Base-by-base conservation (phyloP, 306 rosid genomes). In the Clitoria ternatea region DNA sequence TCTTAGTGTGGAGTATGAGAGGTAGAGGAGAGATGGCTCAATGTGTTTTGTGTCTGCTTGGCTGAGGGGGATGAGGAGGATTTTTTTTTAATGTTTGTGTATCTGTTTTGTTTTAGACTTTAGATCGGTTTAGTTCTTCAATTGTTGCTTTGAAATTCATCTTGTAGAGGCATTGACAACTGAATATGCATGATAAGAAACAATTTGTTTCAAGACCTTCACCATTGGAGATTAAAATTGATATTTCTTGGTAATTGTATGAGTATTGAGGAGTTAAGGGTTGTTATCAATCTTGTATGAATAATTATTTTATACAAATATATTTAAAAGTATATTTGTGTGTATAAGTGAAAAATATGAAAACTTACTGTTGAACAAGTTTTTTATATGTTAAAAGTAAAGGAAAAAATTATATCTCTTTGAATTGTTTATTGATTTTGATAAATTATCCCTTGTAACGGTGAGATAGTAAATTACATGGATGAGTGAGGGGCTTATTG, bases 1-100 rank as follows among this genome's bases (percentile, higher is more conserved):
- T 76, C 33, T n/a, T 67, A 39, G 15, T 12, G 27, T 59, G 65
- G 39, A 48, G 50, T 27, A 30, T 61, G 57, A 68, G 32, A 60
- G 48, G 56, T 59, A 9, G n/a, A n/a, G n/a, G n/a, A n/a, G n/a
- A n/a, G 29, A 27, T 49, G 32, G 61, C 49, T 40, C 59, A 0
- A 63, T 44, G 60, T 22, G 42, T 47, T 54, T 32, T 32, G 32
- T 66, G 35, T 66, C 67, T 75, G 13, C n/a, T 56, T 6, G 42
- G 52, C 45, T 40, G 20, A 45, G 6, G 4, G 48, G 39, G 49
- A 59, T 22, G 22, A 5, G 17, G 27, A 32, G 39, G 18, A 10
- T 4, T 9, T 7, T 1, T 5, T 22, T 53, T 4, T 20, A 0
- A 10, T 44, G 17, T 66, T 24, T 29, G 5, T 42, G 14, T n/a